A percentile compares a stretch with the other conserved stretches of the same genome.
Conservation (phyloP, 1,139 yeast species). For the Scheffersomyces segobiensis region DNA sequence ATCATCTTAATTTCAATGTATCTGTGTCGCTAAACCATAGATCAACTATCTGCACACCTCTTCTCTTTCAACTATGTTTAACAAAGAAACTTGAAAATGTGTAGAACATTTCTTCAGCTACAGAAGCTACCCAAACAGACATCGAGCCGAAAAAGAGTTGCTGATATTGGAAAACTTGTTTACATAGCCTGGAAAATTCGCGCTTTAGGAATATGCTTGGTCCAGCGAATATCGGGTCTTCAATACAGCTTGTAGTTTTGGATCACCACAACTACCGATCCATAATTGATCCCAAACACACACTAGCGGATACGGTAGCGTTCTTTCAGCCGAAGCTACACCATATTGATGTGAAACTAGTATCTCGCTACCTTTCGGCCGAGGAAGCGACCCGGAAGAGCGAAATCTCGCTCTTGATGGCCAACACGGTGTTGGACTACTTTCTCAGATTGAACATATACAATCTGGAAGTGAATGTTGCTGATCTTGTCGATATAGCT, state of each 20-base stretch:
- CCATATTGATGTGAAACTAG: background rate
- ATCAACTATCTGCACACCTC: background rate
- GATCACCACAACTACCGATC: slow-evolving; percentile 10
- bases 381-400: slow-evolving; percentile 6
- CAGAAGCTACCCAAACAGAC: background rate
- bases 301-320: slow-evolving; percentile 2
- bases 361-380: background rate
- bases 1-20: no score
- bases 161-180: background rate
- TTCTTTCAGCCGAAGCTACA: slow-evolving; percentile 1
- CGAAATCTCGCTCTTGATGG: background rate
- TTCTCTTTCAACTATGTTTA: background rate
- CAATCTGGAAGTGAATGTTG: background rate
- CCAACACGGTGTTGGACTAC: slow-evolving; percentile 3
- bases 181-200: background rate
- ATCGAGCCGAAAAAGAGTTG: background rate
- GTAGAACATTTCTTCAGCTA: background rate
- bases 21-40: background rate
- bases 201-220: background rate
- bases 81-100: background rate
- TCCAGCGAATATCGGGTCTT: background rate
- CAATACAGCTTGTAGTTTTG: slow-evolving; percentile 5
- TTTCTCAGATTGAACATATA: background rate
- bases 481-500: background rate
- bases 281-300: slow-evolving; percentile 4